Base-by-base conservation (phyloP, 1,284 basidiomycete species). In the Fomitiporia mediterranea region DNA sequence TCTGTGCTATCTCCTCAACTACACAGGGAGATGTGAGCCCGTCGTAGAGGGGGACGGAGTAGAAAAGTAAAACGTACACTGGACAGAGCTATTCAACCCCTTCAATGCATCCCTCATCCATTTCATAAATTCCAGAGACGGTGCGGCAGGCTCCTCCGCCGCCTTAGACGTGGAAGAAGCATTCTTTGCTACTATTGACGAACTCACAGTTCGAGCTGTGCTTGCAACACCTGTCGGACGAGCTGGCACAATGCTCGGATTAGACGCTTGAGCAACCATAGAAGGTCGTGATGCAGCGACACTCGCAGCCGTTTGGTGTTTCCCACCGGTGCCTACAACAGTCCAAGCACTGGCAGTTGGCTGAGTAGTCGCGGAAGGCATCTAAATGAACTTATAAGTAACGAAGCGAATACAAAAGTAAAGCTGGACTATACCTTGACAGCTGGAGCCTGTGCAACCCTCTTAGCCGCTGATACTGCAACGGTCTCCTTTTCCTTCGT, bases 1-100 rank as follows among this genome's bases (percentile, higher is more conserved):
- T 95, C 44, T 86, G 84, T 66, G 92, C 85, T 67, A 97, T 93
- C 64, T 97, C 94, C 67, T 97, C 94, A 51, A 94, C 92, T 94
- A 66, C n/a, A n/a, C n/a, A 51, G 3, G 23, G 25, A 32, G 50
- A 44, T 51, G 21, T 61, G 49, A 17, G 49, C 27, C 19, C 21
- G 57, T 37, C 61, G 61, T 37, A 27, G 6, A 39, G 8, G 7
- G 6, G 15, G 19, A 15, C 8, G 15, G 8, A 46, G 27, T 46
- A 38, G 57, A 57, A 48, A 32, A n/a, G 23, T 15, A 30, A 51
- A 13, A 72, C 80, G 65, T 68, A 94, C 91, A 79, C 68, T 92
- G 92, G 59, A 94, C 89, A 19, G 84, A 79, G 62, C 69, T 81
- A 65, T 89, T 91, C 51, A 98, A 74, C 5, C 94, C 96, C 65